A percentile compares a stretch with the other conserved stretches of the same genome.
Evolutionary conservation across 805 yeast genomes (phyloP).

Genomic region (Candida insectorum): DNA sequence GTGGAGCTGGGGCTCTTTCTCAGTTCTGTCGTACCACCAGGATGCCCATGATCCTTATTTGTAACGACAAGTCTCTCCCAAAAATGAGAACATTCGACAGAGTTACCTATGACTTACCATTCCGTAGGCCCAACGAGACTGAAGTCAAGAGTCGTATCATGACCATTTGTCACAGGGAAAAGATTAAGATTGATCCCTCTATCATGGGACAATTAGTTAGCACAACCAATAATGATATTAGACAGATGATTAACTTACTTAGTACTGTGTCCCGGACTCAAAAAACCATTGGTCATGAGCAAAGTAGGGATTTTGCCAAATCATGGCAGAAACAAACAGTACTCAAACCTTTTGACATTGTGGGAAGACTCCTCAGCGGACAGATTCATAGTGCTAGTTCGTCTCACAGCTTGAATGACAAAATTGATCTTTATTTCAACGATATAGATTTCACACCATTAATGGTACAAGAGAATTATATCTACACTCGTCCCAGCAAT

Average conservation of each 20-base stretch:
- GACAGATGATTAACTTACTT: constrained; percentile 88
- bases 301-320: constrained; percentile 57
- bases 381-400: constrained; percentile 53
- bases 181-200: constrained; percentile 72
- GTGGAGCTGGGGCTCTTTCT: constrained; percentile 95
- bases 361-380: constrained; percentile 60
- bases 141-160: constrained; percentile 80
- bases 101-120: constrained; percentile 73
- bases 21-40: constrained; percentile 79
- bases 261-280: constrained; percentile 81
- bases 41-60: constrained; percentile 88
- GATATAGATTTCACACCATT: constrained; percentile 93
- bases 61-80: constrained; percentile 89
- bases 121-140: constrained; percentile 82
- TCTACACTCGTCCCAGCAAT: constrained; percentile 57
- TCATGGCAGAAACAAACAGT: constrained; percentile 90
- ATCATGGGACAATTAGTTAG: constrained; percentile 81
- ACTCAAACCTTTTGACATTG: constrained; percentile 88
- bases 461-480: constrained; percentile 94
- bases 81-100: constrained; percentile 96
- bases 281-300: constrained; percentile 56
- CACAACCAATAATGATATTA: constrained; percentile 84
- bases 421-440: constrained; percentile 85
- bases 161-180: constrained; percentile 87
- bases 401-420: constrained; percentile 65